A percentile compares a stretch with the other conserved stretches of the same genome.
Conservation (phyloP, 2,329 filamentous ascomycete species). For the Exophiala alcalophila region DNA sequence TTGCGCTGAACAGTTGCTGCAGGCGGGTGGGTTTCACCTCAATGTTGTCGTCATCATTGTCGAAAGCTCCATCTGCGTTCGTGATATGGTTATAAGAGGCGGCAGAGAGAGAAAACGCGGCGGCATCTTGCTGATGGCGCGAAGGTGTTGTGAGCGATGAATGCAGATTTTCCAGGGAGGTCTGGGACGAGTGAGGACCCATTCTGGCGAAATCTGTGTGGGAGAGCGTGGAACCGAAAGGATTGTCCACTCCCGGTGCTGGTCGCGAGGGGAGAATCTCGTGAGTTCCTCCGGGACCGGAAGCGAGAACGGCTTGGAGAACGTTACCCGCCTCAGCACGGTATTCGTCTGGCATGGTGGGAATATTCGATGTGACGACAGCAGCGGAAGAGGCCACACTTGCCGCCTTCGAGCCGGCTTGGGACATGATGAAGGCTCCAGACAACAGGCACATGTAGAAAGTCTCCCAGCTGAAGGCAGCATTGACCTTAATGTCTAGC, state of each 20-base stretch:
- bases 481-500: conserved; percentile 53
- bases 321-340: conserved; percentile 48
- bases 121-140: conserved; percentile 81
- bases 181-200: conserved; percentile 34
- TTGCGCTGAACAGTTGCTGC: conserved; percentile 68
- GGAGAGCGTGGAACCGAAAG: conserved; percentile 11
- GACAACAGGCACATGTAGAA: conserved; percentile 96
- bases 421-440: conserved; percentile 92
- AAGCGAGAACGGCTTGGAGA: conserved; percentile 45
- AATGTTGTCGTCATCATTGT: conserved; percentile 42
- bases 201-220: conserved; percentile 41
- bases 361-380: conserved; percentile 66
- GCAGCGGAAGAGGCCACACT: conserved; percentile 76
- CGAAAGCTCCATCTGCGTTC: conserved; percentile 66
- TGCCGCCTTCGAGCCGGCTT: conserved; percentile 60
- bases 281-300: conserved; percentile 46
- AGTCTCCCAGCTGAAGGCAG: conserved; percentile 63
- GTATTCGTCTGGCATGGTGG: conserved; percentile 47
- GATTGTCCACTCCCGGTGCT: conserved; percentile 30
- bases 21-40: conserved; percentile 40
- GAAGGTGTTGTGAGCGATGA: conserved; percentile 70
- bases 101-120: conserved; percentile 80
- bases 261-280: conserved; percentile 30
- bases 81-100: conserved; percentile 86
- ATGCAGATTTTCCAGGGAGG: conserved; percentile 61